Percentiles rank a stretch among this genome's conserved stretches.
phyloP scores from a whole-genome alignment of 768 basidiomycete species.

The Termitomyces sp. region DNA sequence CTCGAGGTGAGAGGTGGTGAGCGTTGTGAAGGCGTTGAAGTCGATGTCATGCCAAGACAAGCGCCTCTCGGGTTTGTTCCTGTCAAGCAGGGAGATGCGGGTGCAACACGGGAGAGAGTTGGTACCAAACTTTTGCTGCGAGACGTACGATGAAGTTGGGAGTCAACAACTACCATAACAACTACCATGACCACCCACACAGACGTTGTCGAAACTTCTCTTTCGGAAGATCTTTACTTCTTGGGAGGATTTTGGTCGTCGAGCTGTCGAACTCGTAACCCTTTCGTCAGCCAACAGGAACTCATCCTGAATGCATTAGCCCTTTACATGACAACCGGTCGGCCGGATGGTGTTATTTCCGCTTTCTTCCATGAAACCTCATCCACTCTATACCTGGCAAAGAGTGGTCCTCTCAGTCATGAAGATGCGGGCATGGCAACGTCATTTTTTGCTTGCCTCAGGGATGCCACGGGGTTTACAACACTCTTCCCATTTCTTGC shows the following conservation, averaged over 20 bases:
- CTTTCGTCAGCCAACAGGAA: background rate
- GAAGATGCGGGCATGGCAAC: background rate
- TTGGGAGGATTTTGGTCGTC: background rate
- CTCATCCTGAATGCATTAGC: no score
- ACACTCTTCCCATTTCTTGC: background rate
- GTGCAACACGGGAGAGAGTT: no score
- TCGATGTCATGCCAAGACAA: no score
- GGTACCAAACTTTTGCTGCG: no score
- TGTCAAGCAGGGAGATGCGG: no score
- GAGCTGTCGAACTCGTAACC: background rate
- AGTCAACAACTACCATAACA: no score
- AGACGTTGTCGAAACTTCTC: background rate
- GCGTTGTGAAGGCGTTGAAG: no score
- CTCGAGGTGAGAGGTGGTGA: no score
- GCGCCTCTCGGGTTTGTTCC: no score
- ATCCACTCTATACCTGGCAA: background rate
- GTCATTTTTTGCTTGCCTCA: background rate
- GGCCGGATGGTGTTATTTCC: background rate
- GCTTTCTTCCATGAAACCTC: background rate
- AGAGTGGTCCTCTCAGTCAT: background rate
- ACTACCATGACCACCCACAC: background rate
- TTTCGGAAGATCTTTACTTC: background rate
- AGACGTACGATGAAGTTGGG: background rate
- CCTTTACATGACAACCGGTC: no score
- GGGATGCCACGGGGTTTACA: background rate